phyloP scores from a whole-genome alignment of 768 basidiomycete genomes.

The Pulveroboletus frians region DNA sequence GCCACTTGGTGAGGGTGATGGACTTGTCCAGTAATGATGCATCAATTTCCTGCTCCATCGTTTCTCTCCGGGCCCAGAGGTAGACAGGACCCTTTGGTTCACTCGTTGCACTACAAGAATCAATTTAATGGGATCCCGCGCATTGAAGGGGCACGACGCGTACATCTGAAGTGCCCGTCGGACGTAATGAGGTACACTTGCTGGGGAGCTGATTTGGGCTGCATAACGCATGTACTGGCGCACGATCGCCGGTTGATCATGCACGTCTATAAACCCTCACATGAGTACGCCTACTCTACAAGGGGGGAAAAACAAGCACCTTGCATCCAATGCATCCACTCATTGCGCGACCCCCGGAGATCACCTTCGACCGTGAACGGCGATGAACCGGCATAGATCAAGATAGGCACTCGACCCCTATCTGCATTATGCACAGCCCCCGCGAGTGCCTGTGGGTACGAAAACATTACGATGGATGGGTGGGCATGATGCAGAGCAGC shows the following conservation, averaged over 20 bases:
- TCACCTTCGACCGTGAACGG: slow-evolving; percentile 55
- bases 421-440: slow-evolving; percentile 73
- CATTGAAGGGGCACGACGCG: slow-evolving; percentile 4
- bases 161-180: slow-evolving; percentile 63
- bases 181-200: slow-evolving; percentile 46
- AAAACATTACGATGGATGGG: background rate
- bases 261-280: slow-evolving; percentile 42
- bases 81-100: slow-evolving; percentile 72
- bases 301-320: slow-evolving; percentile 31
- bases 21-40: slow-evolving; percentile 30
- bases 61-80: slow-evolving; percentile 67
- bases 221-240: slow-evolving; percentile 72
- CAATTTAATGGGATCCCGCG: background rate
- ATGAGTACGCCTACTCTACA: background rate
- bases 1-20: slow-evolving; percentile 40
- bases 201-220: slow-evolving; percentile 52
- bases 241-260: slow-evolving; percentile 67
- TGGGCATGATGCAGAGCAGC: background rate
- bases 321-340: slow-evolving; percentile 72
- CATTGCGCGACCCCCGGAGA: slow-evolving; percentile 59
- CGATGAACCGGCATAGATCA: slow-evolving; percentile 70
- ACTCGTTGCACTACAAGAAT: slow-evolving; percentile 49
- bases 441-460: slow-evolving; percentile 46
- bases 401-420: slow-evolving; percentile 51
- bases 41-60: slow-evolving; percentile 60